Evolutionary conservation across 2,329 filamentous ascomycete genomes (phyloP).

Genomic region (Onygenales sp.): DNA sequence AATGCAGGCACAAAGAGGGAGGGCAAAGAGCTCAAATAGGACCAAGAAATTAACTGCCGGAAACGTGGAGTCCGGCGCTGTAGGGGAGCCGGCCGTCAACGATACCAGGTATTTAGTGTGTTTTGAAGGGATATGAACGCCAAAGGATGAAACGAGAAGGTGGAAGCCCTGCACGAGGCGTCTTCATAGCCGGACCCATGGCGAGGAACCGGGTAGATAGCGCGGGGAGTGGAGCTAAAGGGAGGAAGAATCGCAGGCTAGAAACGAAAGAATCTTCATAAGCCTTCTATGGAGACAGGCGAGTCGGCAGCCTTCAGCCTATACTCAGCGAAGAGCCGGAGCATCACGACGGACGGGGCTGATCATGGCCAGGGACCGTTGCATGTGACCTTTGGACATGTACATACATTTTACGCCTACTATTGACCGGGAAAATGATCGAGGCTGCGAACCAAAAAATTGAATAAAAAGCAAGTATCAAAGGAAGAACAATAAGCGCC

Average conservation of each 20-base stretch:
- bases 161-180: neutral
- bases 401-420: neutral
- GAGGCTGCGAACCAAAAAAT: no score
- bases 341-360: neutral
- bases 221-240: neutral
- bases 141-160: conserved; percentile 1
- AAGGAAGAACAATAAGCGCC: neutral
- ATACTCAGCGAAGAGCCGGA: no score
- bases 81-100: neutral
- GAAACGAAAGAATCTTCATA: conserved; percentile 3
- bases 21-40: conserved; percentile 1
- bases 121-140: neutral
- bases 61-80: neutral
- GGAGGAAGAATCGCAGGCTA: neutral
- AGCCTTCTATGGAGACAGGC: neutral
- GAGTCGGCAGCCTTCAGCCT: neutral
- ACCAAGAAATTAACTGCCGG: neutral
- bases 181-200: neutral
- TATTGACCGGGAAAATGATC: neutral
- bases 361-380: neutral
- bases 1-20: neutral
- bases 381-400: neutral
- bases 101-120: neutral
- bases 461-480: neutral
- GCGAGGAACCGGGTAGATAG: neutral